phyloP scores from a whole-genome alignment of 306 rosid species.

The Pterocarpus macrocarpus region DNA sequence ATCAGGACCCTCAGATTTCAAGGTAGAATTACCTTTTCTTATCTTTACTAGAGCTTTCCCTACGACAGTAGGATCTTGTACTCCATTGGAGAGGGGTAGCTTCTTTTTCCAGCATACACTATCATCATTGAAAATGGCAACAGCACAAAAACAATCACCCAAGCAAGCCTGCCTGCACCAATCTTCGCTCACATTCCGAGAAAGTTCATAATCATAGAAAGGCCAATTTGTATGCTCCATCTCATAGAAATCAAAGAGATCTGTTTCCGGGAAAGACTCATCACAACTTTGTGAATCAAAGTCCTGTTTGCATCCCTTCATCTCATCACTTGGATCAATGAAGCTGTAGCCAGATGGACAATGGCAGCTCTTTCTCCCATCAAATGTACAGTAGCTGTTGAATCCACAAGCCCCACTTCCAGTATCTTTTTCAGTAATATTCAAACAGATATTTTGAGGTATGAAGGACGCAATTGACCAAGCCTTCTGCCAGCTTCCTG shows the following conservation, averaged over 20 bases:
- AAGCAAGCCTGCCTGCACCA: conserved; percentile 50
- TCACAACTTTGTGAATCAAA: conserved; percentile 52
- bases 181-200: conserved; percentile 17
- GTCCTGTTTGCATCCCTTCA: conserved; percentile 53
- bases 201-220: conserved; percentile 8
- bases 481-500: conserved; percentile 1
- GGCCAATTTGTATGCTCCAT: conserved; percentile 48
- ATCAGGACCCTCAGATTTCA: not conserved
- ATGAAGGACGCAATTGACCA: conserved; percentile 43
- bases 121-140: not conserved
- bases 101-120: conserved; percentile 34
- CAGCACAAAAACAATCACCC: conserved; percentile 38
- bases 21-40: conserved; percentile 27
- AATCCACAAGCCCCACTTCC: conserved; percentile 59
- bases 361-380: conserved; percentile 24
- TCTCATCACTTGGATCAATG: conserved; percentile 48
- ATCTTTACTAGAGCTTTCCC: conserved; percentile 11
- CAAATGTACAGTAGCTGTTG: conserved; percentile 48
- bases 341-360: conserved; percentile 50
- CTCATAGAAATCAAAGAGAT: conserved; percentile 25
- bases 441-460: conserved; percentile 48
- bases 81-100: conserved; percentile 36
- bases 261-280: not conserved
- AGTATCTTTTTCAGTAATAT: not conserved
- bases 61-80: not conserved